Conservation (phyloP, 2,329 filamentous ascomycete genomes). For the Tolypocladium amazonense region DNA sequence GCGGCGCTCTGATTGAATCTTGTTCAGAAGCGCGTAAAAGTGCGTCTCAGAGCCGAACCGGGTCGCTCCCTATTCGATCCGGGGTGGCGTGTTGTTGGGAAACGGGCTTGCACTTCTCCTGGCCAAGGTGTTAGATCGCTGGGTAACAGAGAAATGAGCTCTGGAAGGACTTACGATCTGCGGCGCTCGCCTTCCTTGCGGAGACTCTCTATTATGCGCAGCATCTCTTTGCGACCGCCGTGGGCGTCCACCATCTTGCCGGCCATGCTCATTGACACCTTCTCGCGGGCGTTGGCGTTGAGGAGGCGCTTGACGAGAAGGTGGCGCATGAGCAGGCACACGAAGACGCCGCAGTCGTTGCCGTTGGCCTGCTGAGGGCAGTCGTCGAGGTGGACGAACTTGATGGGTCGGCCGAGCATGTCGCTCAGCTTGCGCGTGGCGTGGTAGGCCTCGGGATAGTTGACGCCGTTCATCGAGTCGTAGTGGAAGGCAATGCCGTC, state of each 20-base stretch:
- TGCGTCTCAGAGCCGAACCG: constrained; percentile 18
- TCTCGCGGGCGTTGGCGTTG: constrained; percentile 67
- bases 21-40: constrained; percentile 14
- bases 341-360: constrained; percentile 90
- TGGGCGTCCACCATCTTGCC: constrained; percentile 74
- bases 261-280: constrained; percentile 89
- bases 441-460: constrained; percentile 60
- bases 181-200: constrained; percentile 80
- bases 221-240: constrained; percentile 79
- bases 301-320: constrained; percentile 78
- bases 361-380: constrained; percentile 86
- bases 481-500: constrained; percentile 96
- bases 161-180: constrained; percentile 53
- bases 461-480: constrained; percentile 70
- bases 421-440: constrained; percentile 59
- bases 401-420: constrained; percentile 55
- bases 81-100: constrained; percentile 28
- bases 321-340: constrained; percentile 91
- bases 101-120: constrained; percentile 27
- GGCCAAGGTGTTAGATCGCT: not conserved
- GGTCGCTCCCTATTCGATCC: constrained; percentile 29
- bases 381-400: constrained; percentile 75
- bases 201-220: constrained; percentile 76
- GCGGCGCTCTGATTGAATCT: constrained; percentile 3
- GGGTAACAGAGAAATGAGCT: not conserved